Evolutionary conservation across 1,139 yeast species (phyloP), one percentile per base, ranked within the genome.

Genomic region (Geotrichum klebahnii): DNA sequence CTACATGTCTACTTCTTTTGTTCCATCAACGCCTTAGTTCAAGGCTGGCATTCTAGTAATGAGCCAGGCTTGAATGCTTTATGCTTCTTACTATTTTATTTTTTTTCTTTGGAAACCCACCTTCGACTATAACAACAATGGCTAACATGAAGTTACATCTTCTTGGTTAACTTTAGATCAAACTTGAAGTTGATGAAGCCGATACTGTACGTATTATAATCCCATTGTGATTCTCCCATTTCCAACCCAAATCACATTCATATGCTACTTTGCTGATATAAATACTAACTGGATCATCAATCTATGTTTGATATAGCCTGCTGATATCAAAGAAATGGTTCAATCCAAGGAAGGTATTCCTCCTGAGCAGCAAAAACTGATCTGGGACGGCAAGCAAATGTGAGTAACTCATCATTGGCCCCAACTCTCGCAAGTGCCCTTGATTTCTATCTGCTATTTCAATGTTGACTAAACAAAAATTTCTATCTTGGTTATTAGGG

Each of bases 261-360:
- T 23, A 24, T 20, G 6, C 23, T 6, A 28, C 28, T 23, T 24
- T 14, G 17, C 29, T 26, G 33, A 16, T 39, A n/a, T n/a, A n/a
- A n/a, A n/a, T n/a, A n/a, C n/a, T n/a, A 26, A 26, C 29, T 26
- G 9, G 6, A 26, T 10, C 10, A 26, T 8, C 29, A 26, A 26
- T 26, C 29, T 26, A 8, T 26, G 10, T 26, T 26, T 26, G 16
- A 26, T 38, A 14, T 60, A 73, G 73, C 83, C 90, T 55, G 79
- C 82, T 58, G 80, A 87, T 48, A 82, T 92, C 70, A 92, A 92
- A 70, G 97, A 92, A 67, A 79, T 86, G 68, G 81, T 92, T 74
- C 97, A 92, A 68, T 97, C 92, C 64, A 87, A 89, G 64, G 98
- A 92, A 67, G 98, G 98, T 3, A 92, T 92, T 53, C 97, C 97